Base-by-base conservation (phyloP, 1,284 basidiomycete species). In the Fomitopsis schrenkii region DNA sequence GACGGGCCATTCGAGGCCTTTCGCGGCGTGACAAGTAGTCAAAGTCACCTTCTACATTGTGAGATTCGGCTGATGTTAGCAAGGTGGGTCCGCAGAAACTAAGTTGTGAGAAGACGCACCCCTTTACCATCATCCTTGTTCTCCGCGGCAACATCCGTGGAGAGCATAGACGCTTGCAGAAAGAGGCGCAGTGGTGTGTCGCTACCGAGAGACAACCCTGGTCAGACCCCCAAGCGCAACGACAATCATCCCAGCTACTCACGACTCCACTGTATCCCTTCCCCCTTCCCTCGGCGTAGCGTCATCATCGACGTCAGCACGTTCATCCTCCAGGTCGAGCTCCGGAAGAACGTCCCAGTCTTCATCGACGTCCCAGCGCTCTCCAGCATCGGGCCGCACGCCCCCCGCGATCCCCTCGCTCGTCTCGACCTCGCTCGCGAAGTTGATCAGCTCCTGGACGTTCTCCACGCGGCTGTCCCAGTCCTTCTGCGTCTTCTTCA, bases 1-100 rank as follows among this genome's bases (percentile, higher is more conserved):
- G 5, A 93, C 90, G 0, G 93, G 93, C 93, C 94, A 97, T 73
- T 97, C 94, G 6, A 97, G 79, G 0, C 94, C 94, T 74, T 97
- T 97, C 0, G 94, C 93, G 10, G 93, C 85, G 75, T 97, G 95
- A 56, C 93, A 93, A 0, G 94, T 97, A 0, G 90, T 85, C 48
- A 97, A 87, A 0, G 90, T 94, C 5, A 97, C 94, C 81, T 88
- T 93, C 86, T 90, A 66, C 35, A 48, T 14, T 8, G 33, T 40
- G 28, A 33, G n/a, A 41, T 65, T 36, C 57, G 1, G 7, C 36
- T 55, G 30, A 30, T 41, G 26, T 14, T 52, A 38, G n/a, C 22
- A 30, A 9, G 26, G 41, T 2, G 22, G 26, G 35, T 5, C 22
- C 19, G 17, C 22, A 28, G n/a, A 36, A 17, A 17, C 30, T 10